Conservation (phyloP, 163 green algal genomes). For the Chloromonas sp. region DNA sequence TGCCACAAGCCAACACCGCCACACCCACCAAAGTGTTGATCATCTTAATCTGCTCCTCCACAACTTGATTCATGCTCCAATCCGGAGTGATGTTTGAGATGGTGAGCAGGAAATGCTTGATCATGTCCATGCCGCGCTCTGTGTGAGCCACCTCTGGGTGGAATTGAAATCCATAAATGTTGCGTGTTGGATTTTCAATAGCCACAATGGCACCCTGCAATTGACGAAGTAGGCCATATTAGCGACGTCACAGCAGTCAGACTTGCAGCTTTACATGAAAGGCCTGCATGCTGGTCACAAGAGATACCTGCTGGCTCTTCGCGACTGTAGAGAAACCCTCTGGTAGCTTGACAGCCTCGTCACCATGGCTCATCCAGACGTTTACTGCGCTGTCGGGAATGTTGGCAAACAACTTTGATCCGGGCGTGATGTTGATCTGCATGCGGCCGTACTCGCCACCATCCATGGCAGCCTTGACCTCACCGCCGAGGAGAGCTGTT, state of each 20-base stretch:
- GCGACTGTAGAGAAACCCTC: slow-evolving; percentile 80
- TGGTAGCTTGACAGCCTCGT: slow-evolving; percentile 83
- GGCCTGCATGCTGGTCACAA: background rate
- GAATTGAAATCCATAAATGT: slow-evolving; percentile 94
- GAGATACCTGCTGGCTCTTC: slow-evolving; percentile 62
- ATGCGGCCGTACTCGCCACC: slow-evolving; percentile 94
- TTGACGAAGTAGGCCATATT: background rate
- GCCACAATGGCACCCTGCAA: slow-evolving; percentile 85
- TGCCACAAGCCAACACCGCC: too few species aligned
- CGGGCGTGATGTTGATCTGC: slow-evolving; percentile 62
- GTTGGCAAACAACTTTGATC: slow-evolving; percentile 41
- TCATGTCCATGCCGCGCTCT: slow-evolving; percentile 76
- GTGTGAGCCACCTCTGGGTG: slow-evolving; percentile 94
- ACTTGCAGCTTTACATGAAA: too few species aligned
- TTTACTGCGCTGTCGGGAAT: slow-evolving; percentile 26
- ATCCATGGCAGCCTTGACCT: slow-evolving; percentile 58
- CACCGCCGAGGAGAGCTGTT: slow-evolving; percentile 78
- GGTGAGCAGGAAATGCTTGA: slow-evolving; percentile 85
- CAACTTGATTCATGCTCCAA: slow-evolving; percentile 94
- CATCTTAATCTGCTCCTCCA: slow-evolving; percentile 86
- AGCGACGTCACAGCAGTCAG: too few species aligned
- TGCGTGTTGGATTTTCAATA: slow-evolving; percentile 72
- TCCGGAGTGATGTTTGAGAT: slow-evolving; percentile 68
- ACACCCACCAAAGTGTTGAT: slow-evolving; percentile 26
- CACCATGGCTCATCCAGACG: slow-evolving; percentile 99